phyloP scores from a whole-genome alignment of 768 basidiomycete species.

The Kwoniella dendrophila region DNA sequence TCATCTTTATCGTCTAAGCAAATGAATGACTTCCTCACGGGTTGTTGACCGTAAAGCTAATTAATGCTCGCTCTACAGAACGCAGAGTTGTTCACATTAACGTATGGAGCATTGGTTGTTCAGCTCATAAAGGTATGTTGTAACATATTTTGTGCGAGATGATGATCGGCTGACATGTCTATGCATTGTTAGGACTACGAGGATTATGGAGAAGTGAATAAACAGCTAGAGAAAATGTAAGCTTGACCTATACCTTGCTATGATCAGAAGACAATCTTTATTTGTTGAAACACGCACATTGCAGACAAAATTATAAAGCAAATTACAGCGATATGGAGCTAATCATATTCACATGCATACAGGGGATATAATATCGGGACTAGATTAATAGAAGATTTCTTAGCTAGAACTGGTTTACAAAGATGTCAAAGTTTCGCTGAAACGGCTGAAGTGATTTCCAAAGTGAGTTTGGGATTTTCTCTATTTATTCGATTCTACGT shows the following conservation, averaged over 20 bases:
- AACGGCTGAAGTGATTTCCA: slow-evolving; percentile 91
- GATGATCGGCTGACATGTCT: not conserved
- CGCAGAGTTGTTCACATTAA: slow-evolving; percentile 93
- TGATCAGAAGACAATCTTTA: not conserved
- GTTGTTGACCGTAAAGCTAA: too few relatives aligned
- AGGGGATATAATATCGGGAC: slow-evolving; percentile 99
- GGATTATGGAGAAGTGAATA: slow-evolving; percentile 81
- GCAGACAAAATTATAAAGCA: not conserved
- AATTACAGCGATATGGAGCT: not conserved
- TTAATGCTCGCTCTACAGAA: slow-evolving; percentile 62
- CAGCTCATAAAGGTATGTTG: slow-evolving; percentile 77
- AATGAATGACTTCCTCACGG: not conserved
- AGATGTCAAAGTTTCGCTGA: slow-evolving; percentile 90
- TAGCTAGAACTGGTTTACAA: slow-evolving; percentile 88
- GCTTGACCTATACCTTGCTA: slow-evolving; percentile 20
- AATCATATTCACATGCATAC: not conserved
- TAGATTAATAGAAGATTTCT: slow-evolving; percentile 92
- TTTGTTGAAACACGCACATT: not conserved
- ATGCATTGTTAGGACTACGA: slow-evolving; percentile 72
- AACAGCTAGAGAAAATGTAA: slow-evolving; percentile 85
- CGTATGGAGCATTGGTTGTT: slow-evolving; percentile 95
- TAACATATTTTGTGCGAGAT: not conserved
- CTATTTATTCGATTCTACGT: not conserved
- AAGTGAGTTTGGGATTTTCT: slow-evolving; percentile 64
- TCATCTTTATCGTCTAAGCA: slow-evolving; percentile 5